Conservation (phyloP, 2,329 filamentous ascomycete genomes). For the Cladophialophora bantiana region DNA sequence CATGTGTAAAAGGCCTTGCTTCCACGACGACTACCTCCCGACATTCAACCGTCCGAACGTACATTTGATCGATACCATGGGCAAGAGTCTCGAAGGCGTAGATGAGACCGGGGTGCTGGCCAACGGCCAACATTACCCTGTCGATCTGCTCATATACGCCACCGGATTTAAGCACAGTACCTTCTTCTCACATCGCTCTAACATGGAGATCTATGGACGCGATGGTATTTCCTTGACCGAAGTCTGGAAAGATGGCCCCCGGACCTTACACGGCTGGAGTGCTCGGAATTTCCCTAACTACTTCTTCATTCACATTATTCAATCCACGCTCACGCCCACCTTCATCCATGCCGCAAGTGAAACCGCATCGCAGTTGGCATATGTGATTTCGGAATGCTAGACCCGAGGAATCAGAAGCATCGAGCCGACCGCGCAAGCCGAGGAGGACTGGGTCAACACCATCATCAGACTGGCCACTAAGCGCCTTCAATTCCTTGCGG, state of each 20-base stretch:
- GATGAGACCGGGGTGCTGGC: conserved; percentile 58
- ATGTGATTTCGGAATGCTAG: conserved; percentile 17
- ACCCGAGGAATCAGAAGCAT: conserved; percentile 22
- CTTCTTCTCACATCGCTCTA: too few relatives aligned
- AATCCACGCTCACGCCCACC: conserved; percentile 25
- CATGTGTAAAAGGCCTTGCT: conserved; percentile 70
- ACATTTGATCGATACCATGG: conserved; percentile 65
- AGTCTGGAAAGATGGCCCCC: conserved; percentile 38
- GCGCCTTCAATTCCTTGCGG: conserved; percentile 17
- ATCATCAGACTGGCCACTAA: conserved; percentile 20
- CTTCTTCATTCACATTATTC: conserved; percentile 22
- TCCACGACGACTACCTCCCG: too few relatives aligned
- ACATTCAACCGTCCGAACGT: conserved; percentile 67
- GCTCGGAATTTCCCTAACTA: conserved; percentile 30
- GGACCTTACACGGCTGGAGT: conserved; percentile 29
- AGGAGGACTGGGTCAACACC: conserved; percentile 27
- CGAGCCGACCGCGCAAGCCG: conserved; percentile 27
- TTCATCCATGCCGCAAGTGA: conserved; percentile 26
- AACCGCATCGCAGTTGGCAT: conserved; percentile 25
- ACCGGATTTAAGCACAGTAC: too few relatives aligned
- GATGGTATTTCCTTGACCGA: conserved; percentile 37
- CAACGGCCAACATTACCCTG: too few relatives aligned
- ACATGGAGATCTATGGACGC: conserved; percentile 41
- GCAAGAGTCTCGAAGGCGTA: conserved; percentile 57
- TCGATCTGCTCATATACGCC: too few relatives aligned